Evolutionary conservation across 441 rosid species (phyloP), one percentile per base, ranked within the genome.

Genomic region (Mallotus japonicus): DNA sequence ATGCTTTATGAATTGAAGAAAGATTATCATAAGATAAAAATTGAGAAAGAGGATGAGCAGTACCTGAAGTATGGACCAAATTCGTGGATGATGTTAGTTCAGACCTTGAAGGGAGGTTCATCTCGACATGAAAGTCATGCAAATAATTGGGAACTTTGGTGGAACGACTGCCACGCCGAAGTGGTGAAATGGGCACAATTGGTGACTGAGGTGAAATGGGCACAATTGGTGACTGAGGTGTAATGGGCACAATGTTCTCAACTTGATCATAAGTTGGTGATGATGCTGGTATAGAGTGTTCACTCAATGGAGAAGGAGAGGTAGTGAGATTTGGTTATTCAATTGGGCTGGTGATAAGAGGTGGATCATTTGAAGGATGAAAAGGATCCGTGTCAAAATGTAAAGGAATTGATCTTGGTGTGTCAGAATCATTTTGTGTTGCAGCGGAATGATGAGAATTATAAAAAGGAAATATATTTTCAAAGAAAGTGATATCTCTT

Each of bases 31-130:
- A 46, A 47, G 54, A 65, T 11, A 19, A 47, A 34, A 42, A 65
- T n/a, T 19, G 10, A 17, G 69, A 44, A 65, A 65, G 15, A 65
- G 32, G 37, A 49, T 65, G 54, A 65, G 69, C 37, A 65, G 4
- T 65, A 65, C 69, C 32, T 65, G 15, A 44, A 19, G 53, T 42
- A 12, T n/a, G 42, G 13, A 44, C 69, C 9, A 65, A 14, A 47
- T 42, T 65, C 12, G 3, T 65, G 32, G 69, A 65, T 0, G 7
- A 65, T 65, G 54, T n/a, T 12, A 3, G 54, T 65, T 42, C 17
- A 14, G 54, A 9, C 54, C 16, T 65, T 65, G 3, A 65, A 42
- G 54, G 54, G 16, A n/a, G 47, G 50, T 13, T 47, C 5, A 47
- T 42, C 69, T 65, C 16, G 17, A 65, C 6, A 44, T 19, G 54